These are phyloP conservation scores for Pseudomonodictys pantanalensis DNA, from an alignment of 495 filamentous ascomycete genomes.

Conservation along the genomic window DNA sequence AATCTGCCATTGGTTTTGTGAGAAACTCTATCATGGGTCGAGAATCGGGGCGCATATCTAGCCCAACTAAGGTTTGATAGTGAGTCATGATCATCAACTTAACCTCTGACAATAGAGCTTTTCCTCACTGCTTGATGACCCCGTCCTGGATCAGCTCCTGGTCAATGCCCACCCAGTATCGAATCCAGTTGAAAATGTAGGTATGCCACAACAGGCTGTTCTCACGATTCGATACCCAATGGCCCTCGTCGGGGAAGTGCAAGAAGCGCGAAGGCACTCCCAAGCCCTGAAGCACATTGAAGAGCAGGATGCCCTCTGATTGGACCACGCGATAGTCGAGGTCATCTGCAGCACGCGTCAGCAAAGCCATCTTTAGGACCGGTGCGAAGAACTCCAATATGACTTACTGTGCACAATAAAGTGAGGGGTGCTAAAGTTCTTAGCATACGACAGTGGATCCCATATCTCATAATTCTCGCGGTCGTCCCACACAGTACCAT, in stretches of 20 bases:
- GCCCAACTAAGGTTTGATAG: no score
- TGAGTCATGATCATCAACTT: no score
- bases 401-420: conserved; percentile 46
- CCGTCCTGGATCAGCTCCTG: conserved; percentile 24
- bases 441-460: conserved; percentile 43
- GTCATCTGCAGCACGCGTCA: conserved; percentile 22
- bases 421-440: conserved; percentile 45
- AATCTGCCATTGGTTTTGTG: conserved; percentile 10
- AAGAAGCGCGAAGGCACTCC: conserved; percentile 53
- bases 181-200: conserved; percentile 52
- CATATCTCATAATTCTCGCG: conserved; percentile 48
- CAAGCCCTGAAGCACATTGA: conserved; percentile 50
- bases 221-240: conserved; percentile 48
- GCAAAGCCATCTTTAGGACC: background rate
- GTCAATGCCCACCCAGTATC: conserved; percentile 42
- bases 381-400: no score
- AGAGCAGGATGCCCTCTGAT: conserved; percentile 45
- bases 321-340: conserved; percentile 47
- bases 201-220: conserved; percentile 52
- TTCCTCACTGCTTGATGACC: conserved; percentile 25
- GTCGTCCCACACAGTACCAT: conserved; percentile 49
- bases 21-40: no score
- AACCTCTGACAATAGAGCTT: no score
- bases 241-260: conserved; percentile 54
- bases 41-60: no score